phyloP scores from a whole-genome alignment of 495 filamentous ascomycete species.

The Collariella sp. region DNA sequence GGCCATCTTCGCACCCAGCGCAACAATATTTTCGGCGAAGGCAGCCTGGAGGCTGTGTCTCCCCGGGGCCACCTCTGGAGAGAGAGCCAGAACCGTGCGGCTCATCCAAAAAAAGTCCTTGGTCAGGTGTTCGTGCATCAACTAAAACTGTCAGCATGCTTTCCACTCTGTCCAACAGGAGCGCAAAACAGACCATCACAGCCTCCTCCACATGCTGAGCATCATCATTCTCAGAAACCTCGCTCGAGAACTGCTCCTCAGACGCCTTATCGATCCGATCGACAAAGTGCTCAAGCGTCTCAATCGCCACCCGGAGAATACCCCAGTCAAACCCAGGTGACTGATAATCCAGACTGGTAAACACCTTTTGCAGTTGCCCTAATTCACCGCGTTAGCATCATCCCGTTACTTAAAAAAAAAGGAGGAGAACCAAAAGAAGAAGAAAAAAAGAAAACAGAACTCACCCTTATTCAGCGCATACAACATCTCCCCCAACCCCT shows the following conservation, averaged over 20 bases:
- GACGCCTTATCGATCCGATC: constrained; percentile 30
- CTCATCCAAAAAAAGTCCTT: constrained; percentile 35
- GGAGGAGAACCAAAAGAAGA: too few relatives aligned
- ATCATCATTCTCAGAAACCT: constrained; percentile 19
- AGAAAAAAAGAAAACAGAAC: constrained; percentile 17
- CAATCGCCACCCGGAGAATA: constrained; percentile 30
- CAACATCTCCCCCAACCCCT: constrained; percentile 28
- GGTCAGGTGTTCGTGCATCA: constrained; percentile 34
- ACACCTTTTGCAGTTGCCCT: constrained; percentile 39
- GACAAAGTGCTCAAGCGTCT: constrained; percentile 33
- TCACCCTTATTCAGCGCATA: constrained; percentile 34
- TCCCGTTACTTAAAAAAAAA: not conserved
- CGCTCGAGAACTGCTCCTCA: constrained; percentile 28
- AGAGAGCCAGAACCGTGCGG: constrained; percentile 26
- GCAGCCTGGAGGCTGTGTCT: constrained; percentile 22
- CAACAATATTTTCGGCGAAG: constrained; percentile 34
- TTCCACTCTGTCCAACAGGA: not conserved
- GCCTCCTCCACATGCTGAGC: constrained; percentile 36
- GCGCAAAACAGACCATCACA: constrained; percentile 23
- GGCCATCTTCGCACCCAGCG: constrained; percentile 30
- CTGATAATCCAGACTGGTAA: constrained; percentile 34
- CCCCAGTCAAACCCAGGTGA: constrained; percentile 36
- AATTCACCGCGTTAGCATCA: not conserved
- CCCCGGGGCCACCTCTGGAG: constrained; percentile 3
- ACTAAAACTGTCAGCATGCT: not conserved